Conservation (phyloP, 768 basidiomycete species). For the Porphyrellus cyaneotinctus region DNA sequence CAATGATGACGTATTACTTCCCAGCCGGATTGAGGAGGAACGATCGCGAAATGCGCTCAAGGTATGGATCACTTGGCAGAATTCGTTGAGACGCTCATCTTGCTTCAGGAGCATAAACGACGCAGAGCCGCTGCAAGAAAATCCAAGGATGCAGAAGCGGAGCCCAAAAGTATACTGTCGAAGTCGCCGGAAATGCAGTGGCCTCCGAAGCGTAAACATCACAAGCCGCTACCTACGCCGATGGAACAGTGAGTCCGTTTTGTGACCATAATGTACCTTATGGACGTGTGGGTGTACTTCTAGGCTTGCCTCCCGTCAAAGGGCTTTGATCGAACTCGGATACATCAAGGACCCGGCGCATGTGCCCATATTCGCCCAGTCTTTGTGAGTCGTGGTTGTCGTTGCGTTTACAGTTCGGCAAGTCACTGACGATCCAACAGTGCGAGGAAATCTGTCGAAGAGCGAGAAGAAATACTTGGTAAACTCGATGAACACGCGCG, state of each 20-base stretch:
- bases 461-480: constrained; percentile 40
- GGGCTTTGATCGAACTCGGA: constrained; percentile 59
- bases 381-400: constrained; percentile 50
- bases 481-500: constrained; percentile 37
- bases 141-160: constrained; percentile 11
- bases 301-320: constrained; percentile 53
- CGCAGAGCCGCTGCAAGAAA: constrained; percentile 23
- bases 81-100: constrained; percentile 3
- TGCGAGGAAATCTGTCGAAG: constrained; percentile 38
- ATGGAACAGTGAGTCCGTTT: constrained; percentile 45
- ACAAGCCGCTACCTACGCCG: constrained; percentile 43
- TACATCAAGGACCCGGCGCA: constrained; percentile 52
- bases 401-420: background rate
- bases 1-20: constrained; percentile 65
- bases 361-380: constrained; percentile 53
- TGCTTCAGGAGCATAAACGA: constrained; percentile 25
- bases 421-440: constrained; percentile 24
- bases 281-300: background rate
- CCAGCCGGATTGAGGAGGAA: constrained; percentile 66
- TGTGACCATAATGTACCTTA: background rate
- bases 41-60: constrained; percentile 51
- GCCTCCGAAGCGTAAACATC: constrained; percentile 64
- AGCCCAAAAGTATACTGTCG: constrained; percentile 12
- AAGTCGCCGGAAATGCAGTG: constrained; percentile 44
- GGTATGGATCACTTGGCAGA: constrained; percentile 30